phyloP scores from a whole-genome alignment of 78 protist species.

The Speleostelium caveatum region DNA sequence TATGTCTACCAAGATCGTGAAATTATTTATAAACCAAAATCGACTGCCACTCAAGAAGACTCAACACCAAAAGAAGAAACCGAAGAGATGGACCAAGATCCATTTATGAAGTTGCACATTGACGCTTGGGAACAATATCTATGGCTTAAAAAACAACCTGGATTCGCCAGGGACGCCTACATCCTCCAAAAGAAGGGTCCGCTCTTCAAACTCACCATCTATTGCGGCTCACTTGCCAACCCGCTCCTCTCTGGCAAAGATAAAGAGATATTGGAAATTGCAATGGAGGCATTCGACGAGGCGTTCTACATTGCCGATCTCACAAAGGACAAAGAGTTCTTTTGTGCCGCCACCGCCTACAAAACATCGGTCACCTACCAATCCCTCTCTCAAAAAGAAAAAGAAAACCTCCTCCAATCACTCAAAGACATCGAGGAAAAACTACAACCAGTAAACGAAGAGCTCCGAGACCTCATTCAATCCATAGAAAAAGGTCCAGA shows the following conservation, averaged over 20 bases:
- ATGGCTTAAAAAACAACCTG: conserved; percentile 40
- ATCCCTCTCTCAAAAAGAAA: conserved; percentile 34
- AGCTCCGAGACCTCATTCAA: conserved; percentile 48
- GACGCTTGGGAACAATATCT: conserved; percentile 59
- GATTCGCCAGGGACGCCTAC: conserved; percentile 30
- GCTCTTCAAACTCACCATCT: conserved; percentile 51
- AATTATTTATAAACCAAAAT: conserved; percentile 25
- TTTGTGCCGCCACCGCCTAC: conserved; percentile 66
- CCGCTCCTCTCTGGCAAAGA: conserved; percentile 62
- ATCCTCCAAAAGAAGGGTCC: conserved; percentile 13
- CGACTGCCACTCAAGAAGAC: neutral
- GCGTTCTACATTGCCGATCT: conserved; percentile 62
- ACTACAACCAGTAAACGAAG: conserved; percentile 48
- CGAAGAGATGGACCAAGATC: conserved; percentile 1
- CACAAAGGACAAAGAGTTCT: conserved; percentile 44
- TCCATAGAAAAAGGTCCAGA: conserved; percentile 66
- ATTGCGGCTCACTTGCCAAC: conserved; percentile 49
- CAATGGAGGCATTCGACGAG: conserved; percentile 74
- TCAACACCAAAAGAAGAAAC: neutral
- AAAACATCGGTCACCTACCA: conserved; percentile 59
- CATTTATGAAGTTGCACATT: conserved; percentile 56
- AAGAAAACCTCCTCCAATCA: conserved; percentile 14
- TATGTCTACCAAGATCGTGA: conserved; percentile 65
- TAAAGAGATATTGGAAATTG: conserved; percentile 13
- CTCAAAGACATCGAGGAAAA: conserved; percentile 7